Percentiles rank a stretch among this genome's conserved stretches.
These are phyloP conservation scores for Hirschfeldia incana DNA, from an alignment of 345 rosid species.

Conservation along the genomic window DNA sequence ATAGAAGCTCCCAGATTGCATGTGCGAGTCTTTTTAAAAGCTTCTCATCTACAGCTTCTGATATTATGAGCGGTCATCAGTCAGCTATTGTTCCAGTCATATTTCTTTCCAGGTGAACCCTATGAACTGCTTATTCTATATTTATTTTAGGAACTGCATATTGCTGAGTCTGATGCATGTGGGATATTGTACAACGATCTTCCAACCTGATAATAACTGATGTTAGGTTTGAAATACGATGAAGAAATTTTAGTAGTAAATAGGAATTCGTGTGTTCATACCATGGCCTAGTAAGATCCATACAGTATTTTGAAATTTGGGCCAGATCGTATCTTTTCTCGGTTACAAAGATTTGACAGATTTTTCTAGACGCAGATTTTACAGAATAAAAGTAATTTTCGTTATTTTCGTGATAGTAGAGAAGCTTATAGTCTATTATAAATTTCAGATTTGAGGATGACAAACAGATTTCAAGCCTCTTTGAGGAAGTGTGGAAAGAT, in stretches of 20 bases:
- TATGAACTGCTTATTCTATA: constrained; percentile 33
- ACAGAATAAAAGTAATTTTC: not conserved
- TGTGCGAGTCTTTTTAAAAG: constrained; percentile 84
- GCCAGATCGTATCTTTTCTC: constrained; percentile 1
- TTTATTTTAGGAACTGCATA: constrained; percentile 47
- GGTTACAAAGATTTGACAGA: not conserved
- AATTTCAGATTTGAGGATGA: constrained; percentile 90
- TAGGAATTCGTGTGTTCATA: not conserved
- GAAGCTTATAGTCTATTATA: constrained; percentile 5
- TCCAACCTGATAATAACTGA: constrained; percentile 5
- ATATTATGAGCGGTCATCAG: constrained; percentile 71
- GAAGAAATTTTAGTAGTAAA: not conserved
- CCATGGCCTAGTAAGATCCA: constrained; percentile 13
- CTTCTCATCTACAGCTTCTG: constrained; percentile 75
- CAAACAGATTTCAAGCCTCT: constrained; percentile 70
- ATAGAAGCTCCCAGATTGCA: constrained; percentile 73
- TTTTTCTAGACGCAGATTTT: not conserved
- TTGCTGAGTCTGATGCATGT: constrained; percentile 14
- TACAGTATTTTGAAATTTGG: not conserved
- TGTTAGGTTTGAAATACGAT: not conserved
- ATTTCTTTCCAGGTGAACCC: constrained; percentile 74
- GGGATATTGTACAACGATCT: constrained; percentile 1
- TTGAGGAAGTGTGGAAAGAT: constrained; percentile 99
- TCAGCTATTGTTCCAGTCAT: constrained; percentile 71
- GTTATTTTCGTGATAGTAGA: not conserved